A percentile compares a stretch with the other conserved stretches of the same genome.
phyloP scores from a whole-genome alignment of 2,329 filamentous ascomycete genomes.

The Nannizziopsis barbatae region DNA sequence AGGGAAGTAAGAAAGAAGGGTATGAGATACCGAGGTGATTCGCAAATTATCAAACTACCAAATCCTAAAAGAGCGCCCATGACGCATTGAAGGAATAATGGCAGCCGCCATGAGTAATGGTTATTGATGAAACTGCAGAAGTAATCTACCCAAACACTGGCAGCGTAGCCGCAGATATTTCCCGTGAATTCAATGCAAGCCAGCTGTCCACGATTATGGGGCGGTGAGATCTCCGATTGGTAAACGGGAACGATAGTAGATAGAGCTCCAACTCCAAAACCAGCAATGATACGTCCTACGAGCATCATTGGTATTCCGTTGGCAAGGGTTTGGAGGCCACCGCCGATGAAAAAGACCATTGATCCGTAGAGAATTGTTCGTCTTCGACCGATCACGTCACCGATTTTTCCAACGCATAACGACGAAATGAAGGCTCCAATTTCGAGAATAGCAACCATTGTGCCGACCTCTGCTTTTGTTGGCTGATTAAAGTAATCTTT shows the following conservation, averaged over 20 bases:
- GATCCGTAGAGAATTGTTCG: slow-evolving; percentile 90
- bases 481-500: slow-evolving; percentile 88
- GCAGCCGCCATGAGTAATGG: slow-evolving; percentile 80
- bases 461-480: slow-evolving; percentile 75
- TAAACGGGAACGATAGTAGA: slow-evolving; percentile 91
- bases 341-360: slow-evolving; percentile 72
- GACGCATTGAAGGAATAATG: slow-evolving; percentile 80
- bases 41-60: slow-evolving; percentile 86
- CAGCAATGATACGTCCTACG: slow-evolving; percentile 68
- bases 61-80: slow-evolving; percentile 80
- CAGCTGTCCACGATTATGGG: slow-evolving; percentile 88
- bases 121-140: slow-evolving; percentile 83
- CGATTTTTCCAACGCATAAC: slow-evolving; percentile 71
- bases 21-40: slow-evolving; percentile 67
- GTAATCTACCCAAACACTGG: slow-evolving; percentile 98
- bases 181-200: slow-evolving; percentile 97
- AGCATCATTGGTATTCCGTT: slow-evolving; percentile 83
- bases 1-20: neutral
- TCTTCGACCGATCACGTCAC: slow-evolving; percentile 80
- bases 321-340: slow-evolving; percentile 71
- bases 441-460: slow-evolving; percentile 95
- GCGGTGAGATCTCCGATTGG: slow-evolving; percentile 89
- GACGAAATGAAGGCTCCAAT: slow-evolving; percentile 87
- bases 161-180: slow-evolving; percentile 90
- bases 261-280: slow-evolving; percentile 74